Base-by-base conservation (phyloP, 768 basidiomycete genomes). In the Chlorophyllum brunneum region DNA sequence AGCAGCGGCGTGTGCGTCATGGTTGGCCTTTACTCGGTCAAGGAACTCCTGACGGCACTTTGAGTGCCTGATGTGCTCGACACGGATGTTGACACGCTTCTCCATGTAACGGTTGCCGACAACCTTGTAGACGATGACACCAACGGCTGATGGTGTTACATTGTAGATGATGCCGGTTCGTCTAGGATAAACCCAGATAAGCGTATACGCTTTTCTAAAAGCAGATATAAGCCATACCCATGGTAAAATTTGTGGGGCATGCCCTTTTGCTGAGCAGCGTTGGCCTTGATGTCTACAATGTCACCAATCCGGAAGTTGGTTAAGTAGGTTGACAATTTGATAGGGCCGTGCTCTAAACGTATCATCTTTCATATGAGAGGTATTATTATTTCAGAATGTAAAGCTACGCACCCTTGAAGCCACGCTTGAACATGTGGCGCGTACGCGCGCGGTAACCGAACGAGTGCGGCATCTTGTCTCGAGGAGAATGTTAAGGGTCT, bases 391-490 rank as follows among this genome's bases (percentile, higher is more conserved):
- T 13, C 33, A 57, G 43, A 50, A 44, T 56, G 30, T 23, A 24
- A 47, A 41, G 20, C 50, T 33, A 69, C 80, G 64, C 72, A 95
- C 94, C 85, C 83, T 95, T 95, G 88, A 98, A 98, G 67, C 86
- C 88, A 78, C 90, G 81, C 85, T 91, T 94, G 90, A 99, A 98
- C 95, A 98, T 97, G 78, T 95, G 79, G 86, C 95, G 94, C 86
- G 95, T 98, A 65, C 95, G 94, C 89, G 95, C 95, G 70, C 95
- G 88, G 81, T 95, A 92, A 92, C 95, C 95, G 83, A 87, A 99
- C 53, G 95, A 98, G 92, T 98, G 93, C 79, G 95, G 95, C 95
- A 99, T 98, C 71, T 85, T 84, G 83, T 53, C 37, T 53, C 31
- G 51, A 44, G 22, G 51, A 30, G 23, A 51, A 39, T 30, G 40